Evolutionary conservation across 306 rosid species (phyloP).

Genomic region (Quercus ilex): DNA sequence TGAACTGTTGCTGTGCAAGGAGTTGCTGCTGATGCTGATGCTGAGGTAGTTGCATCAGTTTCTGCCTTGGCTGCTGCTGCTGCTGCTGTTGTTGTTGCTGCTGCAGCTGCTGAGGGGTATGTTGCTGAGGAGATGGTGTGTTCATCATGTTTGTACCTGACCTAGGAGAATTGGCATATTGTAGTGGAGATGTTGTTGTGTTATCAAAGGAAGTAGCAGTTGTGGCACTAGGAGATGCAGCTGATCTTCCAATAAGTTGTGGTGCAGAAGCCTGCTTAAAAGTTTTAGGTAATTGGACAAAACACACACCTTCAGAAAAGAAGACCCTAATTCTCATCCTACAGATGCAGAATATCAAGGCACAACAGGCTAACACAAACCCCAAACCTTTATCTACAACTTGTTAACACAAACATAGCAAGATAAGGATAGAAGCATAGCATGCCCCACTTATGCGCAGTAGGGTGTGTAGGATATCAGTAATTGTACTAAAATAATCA

Average conservation of each 20-base stretch:
- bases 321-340: conserved; percentile 19
- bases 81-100: conserved; percentile 25
- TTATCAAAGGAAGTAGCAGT: conserved; percentile 71
- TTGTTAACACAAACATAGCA: neutral
- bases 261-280: conserved; percentile 66
- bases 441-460: neutral
- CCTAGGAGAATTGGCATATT: conserved; percentile 95
- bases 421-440: neutral
- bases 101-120: conserved; percentile 61
- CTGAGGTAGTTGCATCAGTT: conserved; percentile 77
- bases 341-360: neutral
- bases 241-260: conserved; percentile 90
- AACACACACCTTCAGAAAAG: conserved; percentile 2
- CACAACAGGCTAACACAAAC: conserved; percentile 1
- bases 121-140: conserved; percentile 94
- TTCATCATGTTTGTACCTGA: conserved; percentile 79
- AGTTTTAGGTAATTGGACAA: conserved; percentile 12
- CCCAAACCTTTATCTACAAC: neutral
- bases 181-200: conserved; percentile 74
- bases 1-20: conserved; percentile 81
- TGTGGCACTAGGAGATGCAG: conserved; percentile 81
- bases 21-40: conserved; percentile 58
- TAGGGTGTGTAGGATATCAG: neutral
- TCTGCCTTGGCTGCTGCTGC: conserved; percentile 63
- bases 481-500: too few species aligned